Conservation (phyloP, 768 basidiomycete genomes). For the Trametes cubensis region DNA sequence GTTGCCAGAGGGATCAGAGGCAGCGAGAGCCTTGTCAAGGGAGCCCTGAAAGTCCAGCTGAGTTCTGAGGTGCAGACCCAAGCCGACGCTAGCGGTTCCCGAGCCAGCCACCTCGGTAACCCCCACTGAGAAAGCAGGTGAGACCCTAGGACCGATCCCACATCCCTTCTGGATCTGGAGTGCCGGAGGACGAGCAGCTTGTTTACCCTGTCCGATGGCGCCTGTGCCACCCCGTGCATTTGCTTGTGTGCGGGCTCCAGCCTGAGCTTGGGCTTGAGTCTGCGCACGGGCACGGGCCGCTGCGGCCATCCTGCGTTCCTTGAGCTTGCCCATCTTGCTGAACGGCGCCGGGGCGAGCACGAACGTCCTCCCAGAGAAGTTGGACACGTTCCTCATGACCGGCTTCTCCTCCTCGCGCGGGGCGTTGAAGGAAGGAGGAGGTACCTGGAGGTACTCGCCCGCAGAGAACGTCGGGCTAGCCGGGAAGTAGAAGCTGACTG, state of each 20-base stretch:
- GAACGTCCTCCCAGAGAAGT: constrained; percentile 14
- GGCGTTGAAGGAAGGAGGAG: constrained; percentile 15
- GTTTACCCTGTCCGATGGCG: too few relatives aligned
- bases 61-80: constrained; percentile 4
- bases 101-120: neutral
- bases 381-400: constrained; percentile 9
- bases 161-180: neutral
- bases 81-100: neutral
- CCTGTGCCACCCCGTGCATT: too few relatives aligned
- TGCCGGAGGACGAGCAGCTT: neutral
- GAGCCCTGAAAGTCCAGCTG: constrained; percentile 4
- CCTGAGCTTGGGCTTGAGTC: neutral
- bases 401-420: constrained; percentile 15
- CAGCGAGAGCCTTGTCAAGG: neutral
- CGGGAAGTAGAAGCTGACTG: constrained; percentile 20
- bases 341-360: neutral
- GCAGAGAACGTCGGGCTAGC: constrained; percentile 7
- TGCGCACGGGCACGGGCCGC: neutral
- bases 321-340: neutral
- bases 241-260: too few relatives aligned
- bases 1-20: neutral
- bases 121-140: neutral
- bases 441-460: constrained; percentile 15
- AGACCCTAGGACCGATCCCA: neutral
- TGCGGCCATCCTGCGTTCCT: constrained; percentile 2